Conservation (phyloP, 2,329 filamentous ascomycete species). For the Peltaster fructicola region DNA sequence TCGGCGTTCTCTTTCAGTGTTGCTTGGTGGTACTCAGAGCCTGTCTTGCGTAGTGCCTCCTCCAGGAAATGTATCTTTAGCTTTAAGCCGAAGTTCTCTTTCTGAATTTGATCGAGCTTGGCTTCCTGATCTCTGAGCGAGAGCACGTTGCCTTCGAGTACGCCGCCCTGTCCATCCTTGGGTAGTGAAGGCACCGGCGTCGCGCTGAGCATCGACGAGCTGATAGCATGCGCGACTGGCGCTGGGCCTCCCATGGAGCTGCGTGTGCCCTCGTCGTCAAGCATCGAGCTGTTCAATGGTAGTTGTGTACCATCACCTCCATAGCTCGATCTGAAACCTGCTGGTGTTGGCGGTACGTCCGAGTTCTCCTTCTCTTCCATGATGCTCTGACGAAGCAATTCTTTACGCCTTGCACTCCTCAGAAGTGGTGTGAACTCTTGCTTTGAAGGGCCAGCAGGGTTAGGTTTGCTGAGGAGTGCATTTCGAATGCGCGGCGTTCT, state of each 20-base stretch:
- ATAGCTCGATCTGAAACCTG: constrained; percentile 41
- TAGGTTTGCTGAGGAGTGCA: constrained; percentile 53
- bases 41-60: constrained; percentile 70
- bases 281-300: constrained; percentile 58
- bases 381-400: constrained; percentile 25
- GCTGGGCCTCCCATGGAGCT: constrained; percentile 51
- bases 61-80: constrained; percentile 95
- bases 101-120: constrained; percentile 83
- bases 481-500: constrained; percentile 56
- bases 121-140: constrained; percentile 90
- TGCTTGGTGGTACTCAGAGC: constrained; percentile 74
- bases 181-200: constrained; percentile 62
- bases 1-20: constrained; percentile 91
- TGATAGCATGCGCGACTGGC: constrained; percentile 55
- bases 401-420: constrained; percentile 61
- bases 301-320: constrained; percentile 49
- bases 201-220: constrained; percentile 57
- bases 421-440: constrained; percentile 89
- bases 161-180: constrained; percentile 40
- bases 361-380: constrained; percentile 22
- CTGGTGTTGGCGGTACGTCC: constrained; percentile 46
- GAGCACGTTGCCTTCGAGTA: constrained; percentile 71
- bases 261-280: constrained; percentile 42
- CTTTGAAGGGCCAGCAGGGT: constrained; percentile 26
- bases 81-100: constrained; percentile 95